Evolutionary conservation across 129 eudicot species (phyloP), one percentile per base, ranked within the genome.

Genomic region (Mikania micrantha): DNA sequence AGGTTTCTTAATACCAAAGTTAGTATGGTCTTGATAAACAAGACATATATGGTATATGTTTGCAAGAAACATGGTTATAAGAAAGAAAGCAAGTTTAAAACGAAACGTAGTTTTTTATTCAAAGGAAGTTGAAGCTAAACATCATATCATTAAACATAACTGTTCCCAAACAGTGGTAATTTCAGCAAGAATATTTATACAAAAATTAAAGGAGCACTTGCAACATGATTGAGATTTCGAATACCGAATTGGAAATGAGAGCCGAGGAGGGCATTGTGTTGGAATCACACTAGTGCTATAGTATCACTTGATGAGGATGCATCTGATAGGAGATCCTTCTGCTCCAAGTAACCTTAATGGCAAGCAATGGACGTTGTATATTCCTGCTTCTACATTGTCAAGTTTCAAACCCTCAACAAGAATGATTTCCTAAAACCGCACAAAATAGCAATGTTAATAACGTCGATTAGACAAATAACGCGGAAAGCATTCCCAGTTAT

Each of bases 271-370:
- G 19, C 27, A 9, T 10, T 47, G 45, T 66, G 7, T 15, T 66
- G 60, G 71, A 31, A 47, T 31, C 41, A n/a, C 38, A 22, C 45
- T 64, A 7, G 45, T 49, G 3, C 9, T 63, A 24, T 22, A 45
- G 25, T 21, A 64, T 86, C 62, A 87, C 73, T 81, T 83, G 19
- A 91, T 83, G 21, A 85, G 95, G 69, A 90, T 87, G 70, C 95
- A 90, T 81, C 97, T 80, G 9, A 85, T 83, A 25, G 95, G 97
- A 45, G 95, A 87, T 40, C 95, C 97, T 81, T 90, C 97, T 15
- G 95, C 81, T 39, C 92, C 95, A 17, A 80, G 71, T 76, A 90
- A 74, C 67, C 95, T 72, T 32, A 90, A 64, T 12, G 95, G 97
- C 60, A 90, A 75, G 80, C 95, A 90, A 34, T 90, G 95, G 58